Evolutionary conservation across 202 grass and related monocot genomes (phyloP).

Genomic region (Hordeum pubiflorum): DNA sequence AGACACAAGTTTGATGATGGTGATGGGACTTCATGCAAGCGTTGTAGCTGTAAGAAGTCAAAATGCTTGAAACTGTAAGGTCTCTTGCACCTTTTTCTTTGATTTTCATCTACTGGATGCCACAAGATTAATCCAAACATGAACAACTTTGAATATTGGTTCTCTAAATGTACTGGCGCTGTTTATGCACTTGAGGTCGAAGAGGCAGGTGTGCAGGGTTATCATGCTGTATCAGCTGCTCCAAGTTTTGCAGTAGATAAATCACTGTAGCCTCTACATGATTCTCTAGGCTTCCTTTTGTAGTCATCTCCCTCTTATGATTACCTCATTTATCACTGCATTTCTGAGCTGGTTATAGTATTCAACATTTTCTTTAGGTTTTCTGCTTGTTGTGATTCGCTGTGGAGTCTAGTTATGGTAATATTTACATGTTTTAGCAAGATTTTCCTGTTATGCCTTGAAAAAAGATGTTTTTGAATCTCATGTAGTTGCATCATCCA

Average conservation of each 20-base stretch:
- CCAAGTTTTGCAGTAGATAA: constrained; percentile 13
- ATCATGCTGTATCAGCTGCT: constrained; percentile 1
- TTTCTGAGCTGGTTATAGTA: neutral
- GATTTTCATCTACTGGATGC: constrained; percentile 1
- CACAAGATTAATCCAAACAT: constrained; percentile 1
- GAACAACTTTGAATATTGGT: neutral
- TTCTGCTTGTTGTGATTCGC: neutral
- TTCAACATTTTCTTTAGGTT: neutral
- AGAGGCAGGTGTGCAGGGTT: neutral
- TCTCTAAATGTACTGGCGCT: constrained; percentile 6
- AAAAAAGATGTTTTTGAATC: neutral
- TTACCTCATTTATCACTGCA: neutral
- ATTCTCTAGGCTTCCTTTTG: constrained; percentile 1
- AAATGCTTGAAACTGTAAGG: constrained; percentile 94
- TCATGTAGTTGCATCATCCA: neutral
- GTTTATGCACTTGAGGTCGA: neutral
- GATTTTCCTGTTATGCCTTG: neutral
- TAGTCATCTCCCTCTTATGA: neutral
- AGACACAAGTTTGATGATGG: constrained; percentile 70
- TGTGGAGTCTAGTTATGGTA: neutral
- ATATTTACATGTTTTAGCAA: neutral
- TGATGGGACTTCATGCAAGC: constrained; percentile 70
- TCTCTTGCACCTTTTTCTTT: neutral
- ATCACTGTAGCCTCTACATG: neutral
- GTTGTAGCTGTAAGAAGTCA: constrained; percentile 97